Evolutionary conservation across 2,329 filamentous ascomycete species (phyloP), one percentile per base, ranked within the genome.

Genomic region (Remersonia thermophila): DNA sequence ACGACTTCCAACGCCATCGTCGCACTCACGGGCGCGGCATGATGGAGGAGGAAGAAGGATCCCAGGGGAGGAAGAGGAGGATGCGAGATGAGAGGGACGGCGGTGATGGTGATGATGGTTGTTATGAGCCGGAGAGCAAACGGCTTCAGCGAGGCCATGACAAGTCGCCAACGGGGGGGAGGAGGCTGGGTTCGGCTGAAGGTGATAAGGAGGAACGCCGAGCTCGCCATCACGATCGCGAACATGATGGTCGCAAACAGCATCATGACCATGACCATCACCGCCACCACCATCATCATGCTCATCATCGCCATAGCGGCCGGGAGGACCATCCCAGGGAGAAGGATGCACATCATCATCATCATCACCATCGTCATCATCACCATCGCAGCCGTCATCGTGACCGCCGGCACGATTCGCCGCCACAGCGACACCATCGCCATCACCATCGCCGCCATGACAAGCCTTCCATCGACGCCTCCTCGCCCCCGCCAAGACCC

Each of bases 311-410:
- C 3, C 12, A 17, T 15, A 33, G 35, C 14, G 37, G 27, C n/a
- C 39, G 30, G n/a, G 18, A 28, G n/a, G 28, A 34, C 15, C 32
- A 20, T 15, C 37, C 18, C 25, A 20, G 35, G 13, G 36, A 36
- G 27, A 35, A 17, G 18, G 27, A 11, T n/a, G 28, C 30, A 25
- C 3, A 27, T n/a, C 25, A 27, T 29, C 10, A 29, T 14, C 27
- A 23, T 23, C 5, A 23, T 11, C 15, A 37, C 9, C 17, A 33
- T 17, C 15, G 17, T 4, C 15, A 32, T 15, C 9, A 9, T 13
- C 36, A 43, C 11, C 27, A 30, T n/a, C 14, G 18, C 3, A 11
- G 23, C 15, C 38, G 34, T 13, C 37, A 28, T 11, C 38, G 26
- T n/a, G 23, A 33, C 13, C 31, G 34, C 14, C 31, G 20, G 10